A percentile compares a stretch with the other conserved stretches of the same genome.
Evolutionary conservation across 2,329 filamentous ascomycete species (phyloP).

Genomic region (Helotiales sp.): DNA sequence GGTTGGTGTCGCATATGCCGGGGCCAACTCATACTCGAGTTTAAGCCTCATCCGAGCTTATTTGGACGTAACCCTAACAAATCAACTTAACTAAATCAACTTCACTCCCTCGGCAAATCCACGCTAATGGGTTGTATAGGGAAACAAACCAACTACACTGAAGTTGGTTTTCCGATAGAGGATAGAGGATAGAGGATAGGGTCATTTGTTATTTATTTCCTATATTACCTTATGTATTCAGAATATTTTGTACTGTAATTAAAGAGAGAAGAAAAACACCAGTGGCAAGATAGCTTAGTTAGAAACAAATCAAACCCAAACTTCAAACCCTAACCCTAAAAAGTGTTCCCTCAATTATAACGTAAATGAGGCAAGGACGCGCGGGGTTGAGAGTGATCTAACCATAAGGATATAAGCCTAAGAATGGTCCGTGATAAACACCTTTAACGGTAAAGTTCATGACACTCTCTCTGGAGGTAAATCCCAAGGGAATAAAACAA

Average conservation of each 20-base stretch:
- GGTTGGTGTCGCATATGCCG: constrained; percentile 13
- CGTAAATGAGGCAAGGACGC: not conserved
- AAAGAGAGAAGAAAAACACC: no score
- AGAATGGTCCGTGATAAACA: not conserved
- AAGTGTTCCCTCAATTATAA: not conserved
- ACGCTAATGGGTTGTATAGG: no score
- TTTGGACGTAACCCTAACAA: constrained; percentile 4
- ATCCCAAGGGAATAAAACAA: no score
- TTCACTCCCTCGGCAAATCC: constrained; percentile 17
- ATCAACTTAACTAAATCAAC: constrained; percentile 11
- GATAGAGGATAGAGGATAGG: no score
- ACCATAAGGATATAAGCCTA: not conserved
- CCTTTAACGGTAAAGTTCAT: not conserved
- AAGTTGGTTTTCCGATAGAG: no score
- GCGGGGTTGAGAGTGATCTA: not conserved
- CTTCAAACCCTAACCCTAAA: no score
- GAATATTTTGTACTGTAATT: no score
- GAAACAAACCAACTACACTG: constrained; percentile 8
- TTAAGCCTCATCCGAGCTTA: constrained; percentile 15
- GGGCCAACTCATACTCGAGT: constrained; percentile 18
- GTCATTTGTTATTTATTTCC: no score
- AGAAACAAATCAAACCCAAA: no score
- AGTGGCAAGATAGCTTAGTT: no score
- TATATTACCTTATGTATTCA: no score
- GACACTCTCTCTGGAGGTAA: not conserved